phyloP scores from a whole-genome alignment of 805 yeast species.

The Lachancea nothofagi region DNA sequence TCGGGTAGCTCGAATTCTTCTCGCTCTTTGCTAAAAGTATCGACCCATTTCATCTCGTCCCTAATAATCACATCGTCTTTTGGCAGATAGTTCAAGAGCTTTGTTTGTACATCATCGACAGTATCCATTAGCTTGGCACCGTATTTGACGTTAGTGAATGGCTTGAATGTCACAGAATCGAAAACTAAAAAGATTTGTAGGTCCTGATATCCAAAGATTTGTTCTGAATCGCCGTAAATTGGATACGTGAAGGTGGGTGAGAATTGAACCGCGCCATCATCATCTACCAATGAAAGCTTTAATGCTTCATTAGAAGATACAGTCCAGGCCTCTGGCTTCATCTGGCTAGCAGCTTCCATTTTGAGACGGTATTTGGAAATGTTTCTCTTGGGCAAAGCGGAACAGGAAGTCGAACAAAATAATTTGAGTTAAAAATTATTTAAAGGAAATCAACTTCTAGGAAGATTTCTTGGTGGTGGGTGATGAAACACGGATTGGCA shows the following conservation, averaged over 20 bases:
- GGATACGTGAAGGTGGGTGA: slow-evolving; percentile 85
- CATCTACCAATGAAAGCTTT: slow-evolving; percentile 53
- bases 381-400: no score
- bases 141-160: slow-evolving; percentile 61
- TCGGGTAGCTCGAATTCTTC: slow-evolving; percentile 37
- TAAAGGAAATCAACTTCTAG: background rate
- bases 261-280: slow-evolving; percentile 56
- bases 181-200: slow-evolving; percentile 62
- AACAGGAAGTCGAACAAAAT: no score
- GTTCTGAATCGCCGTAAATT: slow-evolving; percentile 86
- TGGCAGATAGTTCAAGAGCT: slow-evolving; percentile 57
- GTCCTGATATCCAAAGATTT: slow-evolving; percentile 76
- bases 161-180: slow-evolving; percentile 68
- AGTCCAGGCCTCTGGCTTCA: slow-evolving; percentile 72
- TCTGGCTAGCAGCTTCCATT: slow-evolving; percentile 18
- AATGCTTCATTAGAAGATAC: slow-evolving; percentile 64
- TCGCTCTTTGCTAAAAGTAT: slow-evolving; percentile 45
- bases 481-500: slow-evolving; percentile 39
- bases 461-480: background rate
- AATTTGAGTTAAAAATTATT: no score
- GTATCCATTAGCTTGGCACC: slow-evolving; percentile 45
- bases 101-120: slow-evolving; percentile 53
- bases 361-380: background rate
- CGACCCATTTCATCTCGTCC: slow-evolving; percentile 67
- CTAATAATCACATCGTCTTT: slow-evolving; percentile 47